Evolutionary conservation across 495 filamentous ascomycete genomes (phyloP).

Genomic region (Trichocladium uniseriatum): DNA sequence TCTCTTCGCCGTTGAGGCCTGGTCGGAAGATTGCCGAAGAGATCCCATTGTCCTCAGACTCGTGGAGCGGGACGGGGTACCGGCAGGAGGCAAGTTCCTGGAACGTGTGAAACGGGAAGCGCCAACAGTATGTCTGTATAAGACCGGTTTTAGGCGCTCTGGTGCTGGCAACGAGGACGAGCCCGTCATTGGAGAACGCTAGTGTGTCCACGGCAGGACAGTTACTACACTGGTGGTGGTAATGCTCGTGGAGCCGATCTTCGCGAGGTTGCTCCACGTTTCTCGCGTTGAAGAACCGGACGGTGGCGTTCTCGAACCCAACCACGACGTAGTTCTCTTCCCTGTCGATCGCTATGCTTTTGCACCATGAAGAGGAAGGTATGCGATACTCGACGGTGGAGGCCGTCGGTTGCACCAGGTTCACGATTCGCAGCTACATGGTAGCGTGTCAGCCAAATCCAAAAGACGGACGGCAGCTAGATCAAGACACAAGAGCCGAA

Average conservation of each 20-base stretch:
- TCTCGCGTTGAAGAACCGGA: constrained; percentile 28
- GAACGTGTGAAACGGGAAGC: constrained; percentile 26
- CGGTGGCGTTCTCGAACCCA: constrained; percentile 29
- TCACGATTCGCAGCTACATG: constrained; percentile 26
- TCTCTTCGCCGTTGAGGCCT: constrained; percentile 18
- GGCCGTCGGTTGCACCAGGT: constrained; percentile 18
- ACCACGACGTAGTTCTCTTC: constrained; percentile 29
- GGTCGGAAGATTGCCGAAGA: constrained; percentile 25
- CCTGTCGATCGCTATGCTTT: constrained; percentile 25
- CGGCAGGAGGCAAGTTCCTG: constrained; percentile 26
- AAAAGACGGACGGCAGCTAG: too few relatives aligned
- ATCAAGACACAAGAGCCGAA: too few relatives aligned
- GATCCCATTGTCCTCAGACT: constrained; percentile 31
- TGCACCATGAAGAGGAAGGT: constrained; percentile 29
- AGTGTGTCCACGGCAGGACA: constrained; percentile 30
- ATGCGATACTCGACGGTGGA: constrained; percentile 29
- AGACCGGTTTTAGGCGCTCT: constrained; percentile 23
- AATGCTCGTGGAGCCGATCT: constrained; percentile 23
- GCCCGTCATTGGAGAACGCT: constrained; percentile 29
- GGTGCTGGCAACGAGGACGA: constrained; percentile 28
- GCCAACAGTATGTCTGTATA: constrained; percentile 27
- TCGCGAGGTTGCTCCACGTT: constrained; percentile 26
- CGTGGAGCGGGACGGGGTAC: constrained; percentile 28
- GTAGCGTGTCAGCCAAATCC: not conserved
- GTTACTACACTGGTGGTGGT: constrained; percentile 22